Evolutionary conservation across 176 grass and related monocot species (phyloP), one percentile per base, ranked within the genome.

Genomic region (Carex scoparia): DNA sequence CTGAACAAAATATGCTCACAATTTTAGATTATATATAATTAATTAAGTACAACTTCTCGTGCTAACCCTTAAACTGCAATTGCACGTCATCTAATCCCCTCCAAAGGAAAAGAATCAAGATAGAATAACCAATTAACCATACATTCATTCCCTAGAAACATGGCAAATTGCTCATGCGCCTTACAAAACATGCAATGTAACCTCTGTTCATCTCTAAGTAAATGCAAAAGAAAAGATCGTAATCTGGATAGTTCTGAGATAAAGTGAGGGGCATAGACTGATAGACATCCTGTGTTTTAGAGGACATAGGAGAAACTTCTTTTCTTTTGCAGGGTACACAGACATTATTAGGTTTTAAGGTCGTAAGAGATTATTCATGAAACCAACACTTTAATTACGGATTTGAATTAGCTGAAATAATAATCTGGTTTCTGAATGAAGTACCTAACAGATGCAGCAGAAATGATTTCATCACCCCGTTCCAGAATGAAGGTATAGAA

Each of bases 401-500:
- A 33, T 13, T 30, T 57, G 1, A 78, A 78, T 56, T 78, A 56
- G 51, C 51, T 78, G 27, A 78, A 78, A 32, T 78, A 51, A 33
- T 35, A 78, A 55, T 77, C 37, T 38, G 11, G 12, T 30, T 77
- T 77, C 18, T 33, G 27, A 13, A 75, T 32, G 58, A 70, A 46
- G 19, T 88, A 98, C 96, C 96, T 92, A 71, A 98, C 71, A 91
- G 91, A 94, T 87, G 96, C 96, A 3, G 80, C 81, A 1, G 96
- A 92, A 76, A 98, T 98, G 68, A 98, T 92, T 95, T 98, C 96
- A 84, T 94, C 96, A 84, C 92, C 90, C 42, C 81, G 81, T 81
- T 98, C 93, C 84, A 98, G 87, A 71, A 98, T 86, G 88, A 98
- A 95, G 40, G 96, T 86, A 82, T 98, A 95, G 87, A 98, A 98